phyloP scores from a whole-genome alignment of 768 basidiomycete species.

The Lactarius tabidus region DNA sequence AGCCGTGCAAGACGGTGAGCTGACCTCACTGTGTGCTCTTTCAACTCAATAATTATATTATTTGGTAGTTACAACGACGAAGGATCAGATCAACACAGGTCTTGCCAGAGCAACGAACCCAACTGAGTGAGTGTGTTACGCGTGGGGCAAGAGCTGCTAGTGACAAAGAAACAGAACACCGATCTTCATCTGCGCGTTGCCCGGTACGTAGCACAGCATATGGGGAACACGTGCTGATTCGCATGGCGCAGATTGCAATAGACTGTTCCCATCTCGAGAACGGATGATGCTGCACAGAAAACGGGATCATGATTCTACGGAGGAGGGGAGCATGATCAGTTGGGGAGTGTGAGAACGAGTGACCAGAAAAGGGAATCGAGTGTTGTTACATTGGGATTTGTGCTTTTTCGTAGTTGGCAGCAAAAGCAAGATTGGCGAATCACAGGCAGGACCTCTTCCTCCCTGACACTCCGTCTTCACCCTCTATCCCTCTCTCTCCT shows the following conservation, averaged over 20 bases:
- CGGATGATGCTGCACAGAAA: slow-evolving; percentile 67
- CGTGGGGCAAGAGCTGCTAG: neutral
- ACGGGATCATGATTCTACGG: slow-evolving; percentile 62
- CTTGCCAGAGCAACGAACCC: slow-evolving; percentile 63
- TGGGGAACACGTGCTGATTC: neutral
- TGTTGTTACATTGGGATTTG: neutral
- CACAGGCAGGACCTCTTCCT: slow-evolving; percentile 7
- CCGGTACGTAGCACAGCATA: slow-evolving; percentile 37
- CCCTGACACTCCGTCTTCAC: neutral
- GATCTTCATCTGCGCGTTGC: slow-evolving; percentile 72
- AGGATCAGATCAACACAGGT: slow-evolving; percentile 51
- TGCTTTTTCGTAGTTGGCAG: neutral
- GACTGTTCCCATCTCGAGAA: slow-evolving; percentile 67
- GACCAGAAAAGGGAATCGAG: neutral
- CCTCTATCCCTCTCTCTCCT: slow-evolving; percentile 10
- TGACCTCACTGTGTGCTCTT: neutral
- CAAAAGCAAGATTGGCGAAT: slow-evolving; percentile 9
- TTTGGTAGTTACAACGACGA: slow-evolving; percentile 43
- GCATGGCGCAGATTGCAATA: slow-evolving; percentile 50
- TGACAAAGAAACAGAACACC: slow-evolving; percentile 50
- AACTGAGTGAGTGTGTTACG: slow-evolving; percentile 45
- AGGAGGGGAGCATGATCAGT: slow-evolving; percentile 55
- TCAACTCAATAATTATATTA: neutral
- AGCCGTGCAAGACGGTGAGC: slow-evolving; percentile 25
- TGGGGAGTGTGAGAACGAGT: slow-evolving; percentile 56